Base-by-base conservation (phyloP, 495 filamentous ascomycete species). In the Daldinia bambusicola region DNA sequence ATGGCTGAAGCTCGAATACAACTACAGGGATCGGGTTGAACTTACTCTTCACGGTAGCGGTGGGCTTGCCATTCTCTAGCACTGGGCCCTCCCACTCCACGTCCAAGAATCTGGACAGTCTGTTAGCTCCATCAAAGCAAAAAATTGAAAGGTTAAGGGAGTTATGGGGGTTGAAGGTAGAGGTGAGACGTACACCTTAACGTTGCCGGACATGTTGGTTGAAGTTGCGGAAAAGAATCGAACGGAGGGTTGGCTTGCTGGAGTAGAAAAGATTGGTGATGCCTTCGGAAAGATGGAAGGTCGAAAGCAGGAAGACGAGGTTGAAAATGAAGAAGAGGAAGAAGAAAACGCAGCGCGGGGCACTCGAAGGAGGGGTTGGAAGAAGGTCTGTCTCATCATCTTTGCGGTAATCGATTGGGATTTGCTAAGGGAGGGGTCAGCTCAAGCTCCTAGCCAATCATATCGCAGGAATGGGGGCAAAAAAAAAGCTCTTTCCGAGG, bases 71-170 rank as follows among this genome's bases (percentile, higher is more conserved):
- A 51, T 79, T 78, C 73, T 91, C 87, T 59, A 90, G 67, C 76
- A 88, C 85, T 48, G 90, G 90, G 41, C 89, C 90, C 69, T 85
- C 81, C 90, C 90, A 92, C 69, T 81, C 76, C 40, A 77, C 43
- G 67, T 78, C 73, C 61, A 77, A 66, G 74, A 82, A 86, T 78
- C 70, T 73, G 43, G 51, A 63, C 74, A 78, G 75, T 73, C 69
- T 71, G 75, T 81, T 79, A 66, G 65, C 40, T 63, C 16, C 26
- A 37, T 16, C 26, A 4, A 32, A 53, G 22, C 12, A n/a, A 10
- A 22, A 18, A 22, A 3, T 34, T 34, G 4, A 34, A 34, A 34
- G 32, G 32, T 34, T 7, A 34, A 55, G 18, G 2, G 34, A 55
- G 30, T 13, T 26, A 26, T 18, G 34, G 36, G 37, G 20, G 1